A percentile compares a stretch with the other conserved stretches of the same genome.
phyloP scores from a whole-genome alignment of 2,329 filamentous ascomycete genomes.

The Monosporascus sp. region DNA sequence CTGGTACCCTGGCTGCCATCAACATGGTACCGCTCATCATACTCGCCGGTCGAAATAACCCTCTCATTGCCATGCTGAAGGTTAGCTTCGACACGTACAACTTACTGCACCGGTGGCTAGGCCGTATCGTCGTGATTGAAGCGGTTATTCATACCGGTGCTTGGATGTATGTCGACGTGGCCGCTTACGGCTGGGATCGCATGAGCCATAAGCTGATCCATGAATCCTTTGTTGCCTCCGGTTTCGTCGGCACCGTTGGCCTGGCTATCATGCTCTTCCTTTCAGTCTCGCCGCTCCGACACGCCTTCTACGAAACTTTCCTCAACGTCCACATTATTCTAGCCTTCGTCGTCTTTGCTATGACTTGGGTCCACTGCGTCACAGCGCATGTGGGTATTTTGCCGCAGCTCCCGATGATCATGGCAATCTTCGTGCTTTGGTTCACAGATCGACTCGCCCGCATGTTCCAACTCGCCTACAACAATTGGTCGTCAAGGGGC shows the following conservation, averaged over 20 bases:
- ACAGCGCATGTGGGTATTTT: slow-evolving; percentile 62
- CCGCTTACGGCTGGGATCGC: slow-evolving; percentile 58
- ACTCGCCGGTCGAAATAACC: slow-evolving; percentile 89
- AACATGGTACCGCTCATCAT: slow-evolving; percentile 92
- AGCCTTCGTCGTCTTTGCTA: slow-evolving; percentile 61
- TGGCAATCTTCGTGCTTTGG: slow-evolving; percentile 75
- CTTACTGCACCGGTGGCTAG: slow-evolving; percentile 79
- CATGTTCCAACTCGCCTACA: slow-evolving; percentile 57
- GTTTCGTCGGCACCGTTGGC: slow-evolving; percentile 54
- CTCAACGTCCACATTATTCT: slow-evolving; percentile 79
- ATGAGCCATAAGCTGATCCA: slow-evolving; percentile 49
- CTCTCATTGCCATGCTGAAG: slow-evolving; percentile 72
- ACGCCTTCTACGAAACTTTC: slow-evolving; percentile 97
- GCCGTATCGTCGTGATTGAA: slow-evolving; percentile 67
- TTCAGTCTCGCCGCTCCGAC: slow-evolving; percentile 74
- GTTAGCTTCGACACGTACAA: slow-evolving; percentile 98
- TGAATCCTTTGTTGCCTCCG: slow-evolving; percentile 62
- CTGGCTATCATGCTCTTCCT: slow-evolving; percentile 64
- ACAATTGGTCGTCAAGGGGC: slow-evolving; percentile 57
- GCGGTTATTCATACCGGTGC: slow-evolving; percentile 64
- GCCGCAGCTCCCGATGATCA: slow-evolving; percentile 69
- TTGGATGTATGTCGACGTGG: slow-evolving; percentile 69
- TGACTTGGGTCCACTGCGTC: slow-evolving; percentile 74
- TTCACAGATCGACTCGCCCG: slow-evolving; percentile 63
- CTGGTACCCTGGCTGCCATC: slow-evolving; percentile 75